Percentiles rank a stretch among this genome's conserved stretches.
phyloP scores from a whole-genome alignment of 768 basidiomycete genomes.

The Sistotremastrum suecicum region DNA sequence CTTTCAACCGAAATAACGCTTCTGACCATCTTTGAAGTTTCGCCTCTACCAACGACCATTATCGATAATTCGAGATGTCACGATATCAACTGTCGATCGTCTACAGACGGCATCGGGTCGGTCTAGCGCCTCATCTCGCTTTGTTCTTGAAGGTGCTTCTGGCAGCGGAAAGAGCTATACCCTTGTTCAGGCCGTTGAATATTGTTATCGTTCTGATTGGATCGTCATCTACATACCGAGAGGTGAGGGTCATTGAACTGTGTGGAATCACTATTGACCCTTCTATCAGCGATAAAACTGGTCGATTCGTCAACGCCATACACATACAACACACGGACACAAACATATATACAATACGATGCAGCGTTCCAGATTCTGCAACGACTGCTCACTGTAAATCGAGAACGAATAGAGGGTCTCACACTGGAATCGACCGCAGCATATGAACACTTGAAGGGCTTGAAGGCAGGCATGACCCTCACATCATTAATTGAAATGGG shows the following conservation, averaged over 20 bases:
- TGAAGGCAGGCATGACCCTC: conserved; percentile 37
- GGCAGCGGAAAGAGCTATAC: conserved; percentile 77
- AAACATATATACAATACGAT: conserved; percentile 60
- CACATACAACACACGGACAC: conserved; percentile 59
- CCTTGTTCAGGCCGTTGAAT: conserved; percentile 62
- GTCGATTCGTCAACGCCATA: conserved; percentile 67
- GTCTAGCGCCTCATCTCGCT: conserved; percentile 37
- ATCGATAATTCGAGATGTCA: conserved; percentile 57
- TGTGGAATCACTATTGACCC: conserved; percentile 17
- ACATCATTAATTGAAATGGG: conserved; percentile 44
- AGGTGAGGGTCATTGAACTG: conserved; percentile 27
- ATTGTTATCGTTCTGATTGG: conserved; percentile 53
- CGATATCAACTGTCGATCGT: conserved; percentile 36
- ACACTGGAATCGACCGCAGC: conserved; percentile 4
- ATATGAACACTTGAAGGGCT: conserved; percentile 28
- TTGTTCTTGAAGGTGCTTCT: conserved; percentile 53
- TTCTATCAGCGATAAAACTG: conserved; percentile 31
- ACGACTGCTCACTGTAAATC: conserved; percentile 49
- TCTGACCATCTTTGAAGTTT: conserved; percentile 28
- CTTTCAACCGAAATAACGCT: neutral
- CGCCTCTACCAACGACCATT: conserved; percentile 56
- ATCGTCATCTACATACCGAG: conserved; percentile 77
- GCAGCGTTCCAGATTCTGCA: conserved; percentile 51
- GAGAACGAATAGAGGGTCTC: neutral
- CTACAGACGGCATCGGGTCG: conserved; percentile 36